Evolutionary conservation across 2,329 filamentous ascomycete species (phyloP).

Genomic region (Clathrospora elynae): DNA sequence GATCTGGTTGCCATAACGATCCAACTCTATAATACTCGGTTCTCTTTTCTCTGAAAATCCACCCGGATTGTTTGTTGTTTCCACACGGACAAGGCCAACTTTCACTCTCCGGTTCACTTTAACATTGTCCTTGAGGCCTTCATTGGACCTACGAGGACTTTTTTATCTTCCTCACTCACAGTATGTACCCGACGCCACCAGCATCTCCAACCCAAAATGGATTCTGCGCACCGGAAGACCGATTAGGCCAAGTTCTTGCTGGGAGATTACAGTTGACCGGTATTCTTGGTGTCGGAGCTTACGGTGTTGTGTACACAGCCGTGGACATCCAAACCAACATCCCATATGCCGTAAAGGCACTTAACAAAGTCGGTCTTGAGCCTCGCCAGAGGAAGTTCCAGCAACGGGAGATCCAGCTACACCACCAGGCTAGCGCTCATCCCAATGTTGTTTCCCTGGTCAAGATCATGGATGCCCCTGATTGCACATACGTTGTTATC

Average conservation of each 20-base stretch:
- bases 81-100: slow-evolving; percentile 12
- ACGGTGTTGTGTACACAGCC: slow-evolving; percentile 93
- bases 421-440: slow-evolving; percentile 86
- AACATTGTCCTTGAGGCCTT: slow-evolving; percentile 48
- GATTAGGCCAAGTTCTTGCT: slow-evolving; percentile 81
- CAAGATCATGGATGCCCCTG: slow-evolving; percentile 87
- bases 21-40: slow-evolving; percentile 21
- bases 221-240: slow-evolving; percentile 71
- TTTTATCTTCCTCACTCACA: slow-evolving; percentile 28
- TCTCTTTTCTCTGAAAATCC: slow-evolving; percentile 13
- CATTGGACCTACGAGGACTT: slow-evolving; percentile 49
- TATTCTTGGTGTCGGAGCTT: slow-evolving; percentile 90
- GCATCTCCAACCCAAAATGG: slow-evolving; percentile 54
- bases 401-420: slow-evolving; percentile 87
- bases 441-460: slow-evolving; percentile 91
- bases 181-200: slow-evolving; percentile 58
- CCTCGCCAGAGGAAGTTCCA: slow-evolving; percentile 87
- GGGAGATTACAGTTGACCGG: slow-evolving; percentile 81
- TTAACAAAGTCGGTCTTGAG: slow-evolving; percentile 93
- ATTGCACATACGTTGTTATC: slow-evolving; percentile 95
- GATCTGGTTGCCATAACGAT: slow-evolving; percentile 23
- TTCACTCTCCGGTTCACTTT: slow-evolving; percentile 27
- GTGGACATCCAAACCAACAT: slow-evolving; percentile 79
- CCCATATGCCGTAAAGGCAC: slow-evolving; percentile 92
- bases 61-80: slow-evolving; percentile 11